phyloP scores from a whole-genome alignment of 73 alveolate species.

The Tetrahymena thermophila region DNA sequence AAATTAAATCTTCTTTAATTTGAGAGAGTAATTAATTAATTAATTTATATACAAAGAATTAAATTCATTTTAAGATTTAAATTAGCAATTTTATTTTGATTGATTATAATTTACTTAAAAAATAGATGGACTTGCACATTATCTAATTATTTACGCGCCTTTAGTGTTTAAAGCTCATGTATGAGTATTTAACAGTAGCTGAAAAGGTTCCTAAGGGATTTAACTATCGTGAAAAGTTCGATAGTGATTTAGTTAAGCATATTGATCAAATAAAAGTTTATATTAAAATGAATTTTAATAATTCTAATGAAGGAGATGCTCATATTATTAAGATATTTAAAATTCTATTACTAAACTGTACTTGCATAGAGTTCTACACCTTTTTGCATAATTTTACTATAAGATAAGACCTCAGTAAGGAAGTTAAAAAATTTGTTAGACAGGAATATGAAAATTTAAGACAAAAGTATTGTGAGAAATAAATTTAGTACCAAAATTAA shows the following conservation, averaged over 20 bases:
- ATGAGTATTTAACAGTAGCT: background rate
- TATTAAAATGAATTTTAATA: background rate
- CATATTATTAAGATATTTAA: background rate
- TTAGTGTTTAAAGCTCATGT: background rate
- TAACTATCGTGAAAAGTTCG: background rate
- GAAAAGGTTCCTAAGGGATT: background rate
- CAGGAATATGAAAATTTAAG: background rate
- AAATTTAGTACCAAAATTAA: background rate
- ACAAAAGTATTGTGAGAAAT: background rate
- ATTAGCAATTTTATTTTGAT: background rate
- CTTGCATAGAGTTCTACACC: background rate
- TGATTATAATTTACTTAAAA: background rate
- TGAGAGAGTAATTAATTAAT: background rate
- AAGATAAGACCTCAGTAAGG: background rate
- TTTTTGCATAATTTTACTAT: background rate
- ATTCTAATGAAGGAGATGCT: background rate
- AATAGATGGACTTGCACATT: background rate
- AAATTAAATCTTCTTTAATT: background rate
- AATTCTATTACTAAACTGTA: background rate
- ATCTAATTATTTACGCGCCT: background rate
- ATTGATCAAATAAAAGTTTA: background rate
- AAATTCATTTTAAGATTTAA: background rate
- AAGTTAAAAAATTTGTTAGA: background rate
- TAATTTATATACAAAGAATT: background rate
- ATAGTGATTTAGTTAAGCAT: background rate